phyloP scores from a whole-genome alignment of 192 early-diverging fungal species.

The Entomortierella parvispora region DNA sequence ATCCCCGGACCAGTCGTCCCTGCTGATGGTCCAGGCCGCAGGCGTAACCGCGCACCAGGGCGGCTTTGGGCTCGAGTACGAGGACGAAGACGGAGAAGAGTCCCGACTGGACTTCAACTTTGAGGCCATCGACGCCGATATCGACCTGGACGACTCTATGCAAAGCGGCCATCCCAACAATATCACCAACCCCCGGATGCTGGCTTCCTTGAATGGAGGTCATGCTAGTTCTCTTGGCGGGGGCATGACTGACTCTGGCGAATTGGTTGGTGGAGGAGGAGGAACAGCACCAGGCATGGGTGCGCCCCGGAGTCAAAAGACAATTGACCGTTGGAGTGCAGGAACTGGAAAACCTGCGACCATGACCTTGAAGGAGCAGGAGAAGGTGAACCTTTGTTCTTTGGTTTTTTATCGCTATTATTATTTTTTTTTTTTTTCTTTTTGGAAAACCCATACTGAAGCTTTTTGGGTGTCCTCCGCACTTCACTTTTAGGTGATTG shows the following conservation, averaged over 20 bases:
- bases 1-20: slow-evolving; percentile 33
- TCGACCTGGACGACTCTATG: slow-evolving; percentile 38
- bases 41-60: slow-evolving; percentile 6
- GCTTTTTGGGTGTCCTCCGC: not conserved
- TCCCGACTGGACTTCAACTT: slow-evolving; percentile 36
- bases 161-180: slow-evolving; percentile 20
- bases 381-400: slow-evolving; percentile 50
- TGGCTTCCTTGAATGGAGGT: not conserved
- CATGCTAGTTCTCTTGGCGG: slow-evolving; percentile 15
- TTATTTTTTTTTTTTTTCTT: not conserved
- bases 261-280: not conserved
- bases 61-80: slow-evolving; percentile 20
- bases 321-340: slow-evolving; percentile 38
- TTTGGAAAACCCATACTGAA: not conserved
- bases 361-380: slow-evolving; percentile 63
- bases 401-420: not conserved
- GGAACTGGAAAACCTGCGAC: slow-evolving; percentile 33
- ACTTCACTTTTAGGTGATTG: slow-evolving; percentile 55
- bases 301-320: slow-evolving; percentile 7
- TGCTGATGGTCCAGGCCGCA: slow-evolving; percentile 1
- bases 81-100: slow-evolving; percentile 49
- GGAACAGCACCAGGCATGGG: too few relatives aligned
- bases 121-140: slow-evolving; percentile 48
- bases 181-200: too few relatives aligned
- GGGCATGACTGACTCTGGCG: slow-evolving; percentile 4